phyloP scores from a whole-genome alignment of 192 early-diverging fungal species.

The Podila epigama region DNA sequence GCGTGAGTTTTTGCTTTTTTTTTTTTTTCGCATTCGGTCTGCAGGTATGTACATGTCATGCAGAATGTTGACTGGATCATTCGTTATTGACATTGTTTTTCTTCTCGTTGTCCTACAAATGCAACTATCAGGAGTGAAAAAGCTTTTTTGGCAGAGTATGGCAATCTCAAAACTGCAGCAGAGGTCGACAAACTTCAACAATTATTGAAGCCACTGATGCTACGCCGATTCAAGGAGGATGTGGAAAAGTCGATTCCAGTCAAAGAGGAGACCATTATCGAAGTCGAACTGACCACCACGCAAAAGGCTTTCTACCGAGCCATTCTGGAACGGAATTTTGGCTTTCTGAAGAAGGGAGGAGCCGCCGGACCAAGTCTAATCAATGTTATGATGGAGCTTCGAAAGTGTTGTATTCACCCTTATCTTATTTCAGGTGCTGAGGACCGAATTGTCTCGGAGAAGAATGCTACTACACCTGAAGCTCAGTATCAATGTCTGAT shows the following conservation, averaged over 20 bases:
- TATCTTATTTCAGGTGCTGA: conserved; percentile 82
- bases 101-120: neutral
- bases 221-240: conserved; percentile 88
- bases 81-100: neutral
- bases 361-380: conserved; percentile 76
- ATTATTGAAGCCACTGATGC: conserved; percentile 84
- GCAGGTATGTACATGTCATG: neutral
- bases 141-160: conserved; percentile 74
- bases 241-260: conserved; percentile 88
- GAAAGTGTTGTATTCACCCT: conserved; percentile 91
- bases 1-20: conserved; percentile 20
- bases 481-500: conserved; percentile 75
- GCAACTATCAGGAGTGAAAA: conserved; percentile 59
- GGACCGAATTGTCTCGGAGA: conserved; percentile 76
- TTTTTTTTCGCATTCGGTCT: neutral
- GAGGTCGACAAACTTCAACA: conserved; percentile 82
- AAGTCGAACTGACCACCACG: conserved; percentile 83
- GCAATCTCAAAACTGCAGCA: conserved; percentile 68
- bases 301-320: conserved; percentile 90
- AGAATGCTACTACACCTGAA: conserved; percentile 60
- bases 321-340: conserved; percentile 83
- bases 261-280: conserved; percentile 91
- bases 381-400: conserved; percentile 89
- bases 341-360: conserved; percentile 80
- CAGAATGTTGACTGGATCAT: neutral